A percentile compares a stretch with the other conserved stretches of the same genome.
Conservation (phyloP, 2,329 filamentous ascomycete species). For the Teratosphaeria destructans region DNA sequence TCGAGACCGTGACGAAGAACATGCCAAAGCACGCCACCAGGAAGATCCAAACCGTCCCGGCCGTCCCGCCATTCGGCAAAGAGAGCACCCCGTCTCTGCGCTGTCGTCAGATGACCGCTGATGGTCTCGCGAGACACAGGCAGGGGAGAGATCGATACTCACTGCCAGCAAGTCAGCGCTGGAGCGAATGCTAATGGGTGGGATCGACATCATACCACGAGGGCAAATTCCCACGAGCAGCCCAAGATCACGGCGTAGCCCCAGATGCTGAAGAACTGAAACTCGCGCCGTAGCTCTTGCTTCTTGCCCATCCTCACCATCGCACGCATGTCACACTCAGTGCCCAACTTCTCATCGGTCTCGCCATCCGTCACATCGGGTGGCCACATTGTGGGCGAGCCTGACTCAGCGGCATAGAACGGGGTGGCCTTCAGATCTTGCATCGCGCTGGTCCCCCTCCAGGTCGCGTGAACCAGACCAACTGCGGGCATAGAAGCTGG, state of each 20-base stretch:
- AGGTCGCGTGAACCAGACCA: background rate
- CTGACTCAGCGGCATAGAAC: background rate
- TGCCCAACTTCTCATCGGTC: slow-evolving; percentile 2
- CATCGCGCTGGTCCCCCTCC: background rate
- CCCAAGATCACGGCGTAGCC: slow-evolving; percentile 6
- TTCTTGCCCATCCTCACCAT: slow-evolving; percentile 7
- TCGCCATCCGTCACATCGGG: background rate
- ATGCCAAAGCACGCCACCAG: slow-evolving; percentile 4
- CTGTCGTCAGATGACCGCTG: background rate
- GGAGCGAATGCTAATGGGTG: background rate
- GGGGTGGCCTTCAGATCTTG: background rate
- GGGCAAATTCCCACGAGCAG: slow-evolving; percentile 4
- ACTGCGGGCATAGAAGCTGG: background rate
- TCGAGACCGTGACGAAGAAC: slow-evolving; percentile 2
- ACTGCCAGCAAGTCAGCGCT: background rate
- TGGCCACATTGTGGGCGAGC: background rate
- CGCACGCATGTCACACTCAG: background rate
- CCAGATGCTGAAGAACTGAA: slow-evolving; percentile 5
- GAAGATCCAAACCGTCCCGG: slow-evolving; percentile 7
- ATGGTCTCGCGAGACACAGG: background rate
- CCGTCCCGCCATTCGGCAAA: slow-evolving; percentile 6
- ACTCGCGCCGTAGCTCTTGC: slow-evolving; percentile 5
- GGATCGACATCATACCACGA: background rate
- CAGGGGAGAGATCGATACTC: background rate
- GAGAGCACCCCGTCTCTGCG: slow-evolving; percentile 2